phyloP scores from a whole-genome alignment of 495 filamentous ascomycete species.

The Apodospora peruviana region DNA sequence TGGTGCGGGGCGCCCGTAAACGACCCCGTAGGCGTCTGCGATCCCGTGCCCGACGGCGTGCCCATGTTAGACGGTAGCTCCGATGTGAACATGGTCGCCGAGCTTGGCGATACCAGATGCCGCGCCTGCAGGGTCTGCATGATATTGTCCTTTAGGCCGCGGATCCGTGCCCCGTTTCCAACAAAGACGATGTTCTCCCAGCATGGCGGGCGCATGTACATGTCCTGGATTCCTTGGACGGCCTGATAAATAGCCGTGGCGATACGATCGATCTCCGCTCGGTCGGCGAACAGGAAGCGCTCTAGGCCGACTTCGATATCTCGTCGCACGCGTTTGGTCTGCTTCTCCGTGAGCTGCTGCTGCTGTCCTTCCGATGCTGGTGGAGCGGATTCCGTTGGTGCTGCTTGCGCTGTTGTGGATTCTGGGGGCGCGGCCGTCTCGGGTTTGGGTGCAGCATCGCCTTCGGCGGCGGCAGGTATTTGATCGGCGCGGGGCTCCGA shows the following conservation, averaged over 20 bases:
- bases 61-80: constrained; percentile 88
- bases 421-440: constrained; percentile 5
- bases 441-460: constrained; percentile 7
- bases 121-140: constrained; percentile 70
- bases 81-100: constrained; percentile 91
- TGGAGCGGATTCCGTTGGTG: constrained; percentile 5
- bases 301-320: constrained; percentile 86
- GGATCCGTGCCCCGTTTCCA: constrained; percentile 79
- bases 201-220: constrained; percentile 70
- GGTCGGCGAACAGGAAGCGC: constrained; percentile 75
- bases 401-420: not conserved
- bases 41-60: constrained; percentile 83
- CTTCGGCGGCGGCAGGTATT: constrained; percentile 1
- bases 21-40: constrained; percentile 73
- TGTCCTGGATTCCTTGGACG: constrained; percentile 71
- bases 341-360: constrained; percentile 20
- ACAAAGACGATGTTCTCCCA: constrained; percentile 89
- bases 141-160: constrained; percentile 83
- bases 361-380: not conserved
- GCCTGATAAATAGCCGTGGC: constrained; percentile 76
- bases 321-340: constrained; percentile 46
- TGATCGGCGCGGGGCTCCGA: constrained; percentile 5
- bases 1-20: constrained; percentile 53
- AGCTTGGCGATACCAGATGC: constrained; percentile 83
- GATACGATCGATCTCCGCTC: constrained; percentile 69